These are phyloP conservation scores for Irpex lacteus DNA, from an alignment of 1,284 basidiomycete species.

Conservation along the genomic window DNA sequence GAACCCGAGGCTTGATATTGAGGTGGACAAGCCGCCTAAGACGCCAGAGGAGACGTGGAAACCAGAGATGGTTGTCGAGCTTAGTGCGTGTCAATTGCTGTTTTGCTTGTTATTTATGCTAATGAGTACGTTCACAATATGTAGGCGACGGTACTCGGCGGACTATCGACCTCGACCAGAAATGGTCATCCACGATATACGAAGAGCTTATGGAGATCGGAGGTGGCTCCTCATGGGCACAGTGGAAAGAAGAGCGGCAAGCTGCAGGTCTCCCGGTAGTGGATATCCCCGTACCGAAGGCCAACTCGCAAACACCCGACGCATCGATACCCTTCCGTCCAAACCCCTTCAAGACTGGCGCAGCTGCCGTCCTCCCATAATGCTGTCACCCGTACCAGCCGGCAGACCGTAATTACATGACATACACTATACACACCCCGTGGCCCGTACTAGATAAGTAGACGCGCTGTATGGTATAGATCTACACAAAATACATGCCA, in stretches of 20 bases:
- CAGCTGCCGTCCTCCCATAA: conserved; percentile 49
- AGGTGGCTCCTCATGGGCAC: conserved; percentile 57
- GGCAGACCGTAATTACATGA: neutral
- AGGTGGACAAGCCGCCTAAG: conserved; percentile 52
- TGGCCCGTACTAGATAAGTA: conserved; percentile 1
- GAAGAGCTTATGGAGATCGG: conserved; percentile 66
- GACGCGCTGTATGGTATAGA: conserved; percentile 3
- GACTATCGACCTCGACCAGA: conserved; percentile 54
- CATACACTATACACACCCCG: neutral
- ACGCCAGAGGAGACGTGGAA: conserved; percentile 50
- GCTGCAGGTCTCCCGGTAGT: conserved; percentile 47
- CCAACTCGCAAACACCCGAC: conserved; percentile 10
- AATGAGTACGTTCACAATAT: neutral
- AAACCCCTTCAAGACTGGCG: conserved; percentile 39
- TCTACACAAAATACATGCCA: conserved; percentile 5
- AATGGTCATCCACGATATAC: conserved; percentile 65
- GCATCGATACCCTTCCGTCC: conserved; percentile 17
- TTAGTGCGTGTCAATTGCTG: conserved; percentile 43
- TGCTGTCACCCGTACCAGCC: neutral
- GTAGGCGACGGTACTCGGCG: conserved; percentile 52
- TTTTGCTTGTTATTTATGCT: neutral
- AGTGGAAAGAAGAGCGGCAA: conserved; percentile 48
- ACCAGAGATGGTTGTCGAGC: conserved; percentile 56
- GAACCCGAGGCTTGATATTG: conserved; percentile 61
- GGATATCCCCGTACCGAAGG: conserved; percentile 30